Conservation (phyloP, 441 rosid genomes). For the Euphorbia celastroides region DNA sequence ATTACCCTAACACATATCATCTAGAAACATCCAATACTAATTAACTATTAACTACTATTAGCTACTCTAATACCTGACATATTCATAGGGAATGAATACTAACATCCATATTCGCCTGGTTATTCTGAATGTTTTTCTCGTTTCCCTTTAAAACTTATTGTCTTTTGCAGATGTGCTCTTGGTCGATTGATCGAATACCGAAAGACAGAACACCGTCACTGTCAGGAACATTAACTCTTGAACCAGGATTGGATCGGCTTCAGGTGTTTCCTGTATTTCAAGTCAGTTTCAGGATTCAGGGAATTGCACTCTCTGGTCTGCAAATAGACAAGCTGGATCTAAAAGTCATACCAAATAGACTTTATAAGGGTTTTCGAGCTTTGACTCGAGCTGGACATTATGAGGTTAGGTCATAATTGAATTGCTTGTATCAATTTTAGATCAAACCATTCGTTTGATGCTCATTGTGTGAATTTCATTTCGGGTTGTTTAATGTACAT, state of each 20-base stretch:
- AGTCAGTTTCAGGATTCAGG: slow-evolving; percentile 78
- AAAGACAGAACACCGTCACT: slow-evolving; percentile 82
- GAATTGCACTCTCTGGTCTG: slow-evolving; percentile 82
- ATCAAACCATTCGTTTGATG: neutral
- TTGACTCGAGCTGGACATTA: slow-evolving; percentile 70
- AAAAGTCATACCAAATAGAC: slow-evolving; percentile 54
- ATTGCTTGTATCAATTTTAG: slow-evolving; percentile 4
- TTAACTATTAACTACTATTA: too few relatives aligned
- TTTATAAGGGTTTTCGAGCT: slow-evolving; percentile 90
- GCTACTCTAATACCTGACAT: too few relatives aligned
- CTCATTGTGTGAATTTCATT: neutral
- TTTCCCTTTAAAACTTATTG: too few relatives aligned
- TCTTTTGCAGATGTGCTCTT: slow-evolving; percentile 59
- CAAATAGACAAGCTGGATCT: slow-evolving; percentile 78
- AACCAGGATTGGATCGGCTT: slow-evolving; percentile 58
- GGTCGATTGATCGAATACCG: slow-evolving; percentile 85
- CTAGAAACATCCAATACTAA: too few relatives aligned
- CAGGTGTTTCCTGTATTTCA: slow-evolving; percentile 72
- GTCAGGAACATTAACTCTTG: slow-evolving; percentile 60
- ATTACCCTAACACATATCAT: too few relatives aligned
- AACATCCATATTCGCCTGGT: too few relatives aligned
- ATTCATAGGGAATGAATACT: too few relatives aligned
- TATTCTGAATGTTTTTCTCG: too few relatives aligned
- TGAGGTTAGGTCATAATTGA: slow-evolving; percentile 61
- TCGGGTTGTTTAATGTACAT: neutral